These are phyloP conservation scores for Gynochthodes officinalis DNA, from an alignment of 257 asterid species.

Conservation along the genomic window DNA sequence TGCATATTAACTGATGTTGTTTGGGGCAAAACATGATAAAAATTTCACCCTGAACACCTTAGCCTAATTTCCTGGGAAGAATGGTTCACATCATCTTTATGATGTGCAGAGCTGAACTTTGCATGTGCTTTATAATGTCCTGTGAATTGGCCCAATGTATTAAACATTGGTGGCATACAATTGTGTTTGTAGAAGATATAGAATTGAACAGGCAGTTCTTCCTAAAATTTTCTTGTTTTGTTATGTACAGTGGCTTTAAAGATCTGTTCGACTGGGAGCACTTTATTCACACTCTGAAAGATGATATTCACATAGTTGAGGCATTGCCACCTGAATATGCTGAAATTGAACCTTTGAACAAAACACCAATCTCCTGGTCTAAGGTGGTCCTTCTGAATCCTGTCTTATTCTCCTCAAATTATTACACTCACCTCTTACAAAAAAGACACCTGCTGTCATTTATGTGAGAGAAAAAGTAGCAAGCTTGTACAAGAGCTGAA, in stretches of 20 bases:
- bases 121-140: not conserved
- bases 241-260: constrained; percentile 74
- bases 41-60: not conserved
- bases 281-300: constrained; percentile 76
- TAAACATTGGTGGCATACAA: too few species aligned
- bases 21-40: not conserved
- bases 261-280: constrained; percentile 95
- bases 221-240: constrained; percentile 1
- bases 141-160: not conserved
- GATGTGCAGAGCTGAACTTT: constrained; percentile 7
- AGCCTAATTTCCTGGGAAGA: not conserved
- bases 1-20: not conserved
- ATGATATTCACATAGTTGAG: constrained; percentile 75
- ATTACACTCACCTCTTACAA: not conserved
- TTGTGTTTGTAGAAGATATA: not conserved
- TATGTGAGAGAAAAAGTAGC: not conserved
- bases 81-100: not conserved
- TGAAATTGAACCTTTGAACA: constrained; percentile 72
- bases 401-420: not conserved
- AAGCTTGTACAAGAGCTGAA: not conserved
- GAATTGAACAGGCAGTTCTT: constrained; percentile 8
- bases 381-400: constrained; percentile 49
- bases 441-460: not conserved
- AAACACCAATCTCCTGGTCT: constrained; percentile 98
- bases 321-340: constrained; percentile 74